Percentiles rank a stretch among this genome's conserved stretches.
Evolutionary conservation across 306 rosid species (phyloP).

Genomic region (Prosopis cineraria): DNA sequence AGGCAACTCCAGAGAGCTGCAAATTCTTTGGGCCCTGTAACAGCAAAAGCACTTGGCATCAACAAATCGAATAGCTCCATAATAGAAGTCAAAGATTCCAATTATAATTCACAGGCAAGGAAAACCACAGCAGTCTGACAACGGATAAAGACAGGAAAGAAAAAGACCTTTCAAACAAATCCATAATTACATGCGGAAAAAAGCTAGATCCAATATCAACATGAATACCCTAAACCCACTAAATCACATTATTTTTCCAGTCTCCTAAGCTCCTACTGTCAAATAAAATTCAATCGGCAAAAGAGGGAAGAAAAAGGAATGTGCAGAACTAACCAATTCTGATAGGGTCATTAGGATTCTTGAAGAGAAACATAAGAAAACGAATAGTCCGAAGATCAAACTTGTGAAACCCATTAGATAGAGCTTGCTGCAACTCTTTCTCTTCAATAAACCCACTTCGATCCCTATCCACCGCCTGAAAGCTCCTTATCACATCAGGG

Average conservation of each 20-base stretch:
- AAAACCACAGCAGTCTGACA: background rate
- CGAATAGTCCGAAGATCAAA: constrained; percentile 79
- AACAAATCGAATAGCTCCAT: background rate
- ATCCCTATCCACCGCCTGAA: constrained; percentile 82
- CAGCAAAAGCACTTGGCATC: constrained; percentile 33
- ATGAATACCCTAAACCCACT: background rate
- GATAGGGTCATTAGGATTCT: constrained; percentile 49
- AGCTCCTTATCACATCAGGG: constrained; percentile 69
- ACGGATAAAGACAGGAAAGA: background rate
- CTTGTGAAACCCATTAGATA: constrained; percentile 69
- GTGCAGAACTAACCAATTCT: constrained; percentile 51
- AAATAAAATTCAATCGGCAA: background rate
- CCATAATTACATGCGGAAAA: background rate
- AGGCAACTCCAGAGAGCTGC: constrained; percentile 82
- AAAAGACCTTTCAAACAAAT: background rate
- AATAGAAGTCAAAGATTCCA: constrained; percentile 8
- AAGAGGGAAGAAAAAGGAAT: background rate
- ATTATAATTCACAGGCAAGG: background rate
- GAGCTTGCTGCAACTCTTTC: constrained; percentile 76
- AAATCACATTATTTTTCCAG: background rate
- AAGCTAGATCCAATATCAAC: background rate
- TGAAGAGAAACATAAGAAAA: constrained; percentile 79
- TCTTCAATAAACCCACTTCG: constrained; percentile 85
- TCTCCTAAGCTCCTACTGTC: background rate
- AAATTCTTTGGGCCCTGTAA: constrained; percentile 76